Evolutionary conservation across 805 yeast genomes (phyloP).

Genomic region (Lipomyces lipofer): DNA sequence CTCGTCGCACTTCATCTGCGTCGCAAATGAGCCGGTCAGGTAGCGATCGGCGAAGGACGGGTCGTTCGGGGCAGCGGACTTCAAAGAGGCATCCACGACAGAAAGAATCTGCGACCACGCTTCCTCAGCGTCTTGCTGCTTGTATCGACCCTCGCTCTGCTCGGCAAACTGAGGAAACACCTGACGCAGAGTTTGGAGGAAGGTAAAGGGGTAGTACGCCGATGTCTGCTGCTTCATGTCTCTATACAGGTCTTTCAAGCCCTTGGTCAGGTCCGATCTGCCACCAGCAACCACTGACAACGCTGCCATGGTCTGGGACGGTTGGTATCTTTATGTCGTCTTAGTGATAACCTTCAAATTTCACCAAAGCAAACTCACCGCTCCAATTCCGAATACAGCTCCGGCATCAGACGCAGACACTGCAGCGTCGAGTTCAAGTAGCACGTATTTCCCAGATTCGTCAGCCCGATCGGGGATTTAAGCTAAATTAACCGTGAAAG

Average conservation of each 20-base stretch:
- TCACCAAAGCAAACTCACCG: slow-evolving; percentile 1
- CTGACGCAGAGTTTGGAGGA: slow-evolving; percentile 56
- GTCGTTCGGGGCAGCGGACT: slow-evolving; percentile 42
- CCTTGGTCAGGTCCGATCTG: slow-evolving; percentile 38
- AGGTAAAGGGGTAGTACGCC: slow-evolving; percentile 66
- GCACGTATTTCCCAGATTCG: slow-evolving; percentile 75
- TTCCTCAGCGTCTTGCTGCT: slow-evolving; percentile 99
- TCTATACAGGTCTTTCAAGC: slow-evolving; percentile 38
- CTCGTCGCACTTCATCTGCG: slow-evolving; percentile 61
- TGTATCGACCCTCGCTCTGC: slow-evolving; percentile 64
- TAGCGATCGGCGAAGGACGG: slow-evolving; percentile 49
- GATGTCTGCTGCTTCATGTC: slow-evolving; percentile 39
- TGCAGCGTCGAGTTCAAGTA: slow-evolving; percentile 72
- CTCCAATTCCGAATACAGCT: slow-evolving; percentile 49
- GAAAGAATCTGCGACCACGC: slow-evolving; percentile 77
- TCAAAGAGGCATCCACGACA: slow-evolving; percentile 29
- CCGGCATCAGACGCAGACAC: slow-evolving; percentile 51
- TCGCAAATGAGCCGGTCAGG: slow-evolving; percentile 66
- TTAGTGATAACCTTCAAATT: not conserved
- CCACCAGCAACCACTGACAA: not conserved
- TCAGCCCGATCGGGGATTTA: slow-evolving; percentile 59
- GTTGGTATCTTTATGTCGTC: not conserved
- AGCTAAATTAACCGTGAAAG: no score
- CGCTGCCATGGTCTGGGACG: not conserved
- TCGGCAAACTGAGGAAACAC: slow-evolving; percentile 89